Evolutionary conservation across 2,329 filamentous ascomycete species (phyloP).

Genomic region (Lachnellula subtilissima): DNA sequence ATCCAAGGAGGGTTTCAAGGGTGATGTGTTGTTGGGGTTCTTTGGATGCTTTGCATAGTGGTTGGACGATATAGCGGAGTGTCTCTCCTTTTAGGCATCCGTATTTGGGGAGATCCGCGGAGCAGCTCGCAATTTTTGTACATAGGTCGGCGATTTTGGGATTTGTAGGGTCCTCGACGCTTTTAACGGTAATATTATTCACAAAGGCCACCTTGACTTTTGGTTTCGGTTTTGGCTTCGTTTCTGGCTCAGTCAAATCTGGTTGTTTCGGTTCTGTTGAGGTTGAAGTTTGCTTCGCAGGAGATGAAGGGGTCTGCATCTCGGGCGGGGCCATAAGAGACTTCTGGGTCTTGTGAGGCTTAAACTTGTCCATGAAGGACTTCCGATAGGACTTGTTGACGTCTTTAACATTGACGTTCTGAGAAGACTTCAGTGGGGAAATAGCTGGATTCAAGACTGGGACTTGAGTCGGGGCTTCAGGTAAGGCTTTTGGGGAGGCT

Average conservation of each 20-base stretch:
- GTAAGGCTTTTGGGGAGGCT: background rate
- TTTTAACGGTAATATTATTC: background rate
- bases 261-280: background rate
- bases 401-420: background rate
- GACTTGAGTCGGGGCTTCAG: background rate
- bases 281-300: background rate
- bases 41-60: constrained; percentile 5
- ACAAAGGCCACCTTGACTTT: constrained; percentile 8
- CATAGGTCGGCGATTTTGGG: constrained; percentile 13
- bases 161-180: background rate
- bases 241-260: background rate
- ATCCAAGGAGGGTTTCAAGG: constrained; percentile 9
- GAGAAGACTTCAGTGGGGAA: background rate
- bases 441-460: background rate
- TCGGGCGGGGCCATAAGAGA: background rate
- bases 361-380: background rate
- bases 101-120: constrained; percentile 6
- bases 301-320: background rate
- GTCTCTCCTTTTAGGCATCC: constrained; percentile 6
- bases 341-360: background rate
- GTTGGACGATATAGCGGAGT: constrained; percentile 9
- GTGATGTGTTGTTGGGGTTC: constrained; percentile 9
- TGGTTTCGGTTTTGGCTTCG: background rate
- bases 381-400: background rate
- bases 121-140: constrained; percentile 10